A percentile compares a stretch with the other conserved stretches of the same genome.
These are phyloP conservation scores for Phaeosphaeria sp. DNA, from an alignment of 2,329 filamentous ascomycete genomes.

Conservation along the genomic window DNA sequence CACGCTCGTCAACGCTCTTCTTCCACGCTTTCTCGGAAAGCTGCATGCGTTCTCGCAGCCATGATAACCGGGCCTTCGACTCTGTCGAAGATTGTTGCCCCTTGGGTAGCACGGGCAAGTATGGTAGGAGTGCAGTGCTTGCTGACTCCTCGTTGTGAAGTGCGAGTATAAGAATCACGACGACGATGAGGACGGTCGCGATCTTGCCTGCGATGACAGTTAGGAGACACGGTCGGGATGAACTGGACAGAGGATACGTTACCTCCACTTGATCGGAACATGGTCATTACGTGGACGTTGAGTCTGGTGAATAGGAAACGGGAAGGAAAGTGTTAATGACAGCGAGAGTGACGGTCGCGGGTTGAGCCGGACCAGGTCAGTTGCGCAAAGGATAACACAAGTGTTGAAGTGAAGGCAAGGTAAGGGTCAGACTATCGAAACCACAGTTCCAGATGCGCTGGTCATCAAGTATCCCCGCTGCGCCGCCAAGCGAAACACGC, in stretches of 20 bases:
- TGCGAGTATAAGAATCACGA: slow-evolving; percentile 32
- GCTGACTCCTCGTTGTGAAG: slow-evolving; percentile 33
- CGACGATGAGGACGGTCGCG: slow-evolving; percentile 28
- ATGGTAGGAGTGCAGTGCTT: slow-evolving; percentile 27
- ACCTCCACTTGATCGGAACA: slow-evolving; percentile 33
- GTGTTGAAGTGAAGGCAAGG: slow-evolving; percentile 1
- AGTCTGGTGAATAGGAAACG: background rate
- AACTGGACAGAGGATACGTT: background rate
- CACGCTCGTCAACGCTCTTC: slow-evolving; percentile 35
- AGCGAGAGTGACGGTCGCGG: background rate
- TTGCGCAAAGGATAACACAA: background rate
- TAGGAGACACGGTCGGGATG: slow-evolving; percentile 2
- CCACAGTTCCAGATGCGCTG: background rate
- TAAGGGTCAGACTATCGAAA: background rate
- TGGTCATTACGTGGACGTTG: slow-evolving; percentile 3
- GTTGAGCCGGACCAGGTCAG: slow-evolving; percentile 5
- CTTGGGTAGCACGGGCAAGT: slow-evolving; percentile 28
- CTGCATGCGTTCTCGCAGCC: slow-evolving; percentile 35
- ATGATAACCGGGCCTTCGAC: slow-evolving; percentile 26
- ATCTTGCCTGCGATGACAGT: slow-evolving; percentile 24
- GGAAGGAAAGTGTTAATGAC: background rate
- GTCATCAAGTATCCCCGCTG: background rate
- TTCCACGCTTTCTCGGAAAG: slow-evolving; percentile 41
- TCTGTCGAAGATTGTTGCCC: slow-evolving; percentile 14
- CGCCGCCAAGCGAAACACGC: slow-evolving; percentile 5